Evolutionary conservation across 176 grass and related monocot species (phyloP), one percentile per base, ranked within the genome.

Genomic region (Musa beccarii): DNA sequence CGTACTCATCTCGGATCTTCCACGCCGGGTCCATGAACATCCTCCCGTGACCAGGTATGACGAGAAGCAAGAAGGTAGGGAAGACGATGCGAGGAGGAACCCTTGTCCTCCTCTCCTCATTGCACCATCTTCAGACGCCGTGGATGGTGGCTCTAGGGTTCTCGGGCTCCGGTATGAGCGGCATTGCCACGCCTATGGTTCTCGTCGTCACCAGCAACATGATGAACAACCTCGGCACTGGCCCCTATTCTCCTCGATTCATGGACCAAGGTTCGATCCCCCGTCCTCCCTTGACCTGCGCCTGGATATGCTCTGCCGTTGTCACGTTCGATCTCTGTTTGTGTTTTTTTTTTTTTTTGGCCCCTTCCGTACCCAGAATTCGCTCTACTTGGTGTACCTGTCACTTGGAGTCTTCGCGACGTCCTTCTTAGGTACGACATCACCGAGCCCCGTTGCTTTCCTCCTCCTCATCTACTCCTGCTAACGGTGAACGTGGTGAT

Each of bases 141-240:
- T 80, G 66, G 92, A 96, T 96, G 25, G 92, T 96, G 92, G 78
- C 67, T 52, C 53, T 92, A 0, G 92, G 92, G 43, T 69, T 92
- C 9, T 2, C 92, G n/a, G 89, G 92, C 69, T 87, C 92, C 51
- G 54, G 84, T 15, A 89, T 89, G 43, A 89, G 89, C 75, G 92
- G 92, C 73, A 0, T 96, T 1, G 87, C 87, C 51, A 89, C 53
- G 52, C 92, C 92, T 5, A 59, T 88, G 49, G 92, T 96, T 89
- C 92, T 96, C 10, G 19, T 84, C 9, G 68, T 96, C 76, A 92
- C 87, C 29, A 89, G 87, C 80, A 73, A 78, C 67, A 59, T 92
- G 83, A 87, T 96, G 77, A 96, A 96, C 82, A 82, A 92, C 71
- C 85, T 96, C 49, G 92, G 92, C 69, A 22, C 43, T 59, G 87